Conservation (phyloP, 164 flowering plant species). For the Liquidambar formosana region DNA sequence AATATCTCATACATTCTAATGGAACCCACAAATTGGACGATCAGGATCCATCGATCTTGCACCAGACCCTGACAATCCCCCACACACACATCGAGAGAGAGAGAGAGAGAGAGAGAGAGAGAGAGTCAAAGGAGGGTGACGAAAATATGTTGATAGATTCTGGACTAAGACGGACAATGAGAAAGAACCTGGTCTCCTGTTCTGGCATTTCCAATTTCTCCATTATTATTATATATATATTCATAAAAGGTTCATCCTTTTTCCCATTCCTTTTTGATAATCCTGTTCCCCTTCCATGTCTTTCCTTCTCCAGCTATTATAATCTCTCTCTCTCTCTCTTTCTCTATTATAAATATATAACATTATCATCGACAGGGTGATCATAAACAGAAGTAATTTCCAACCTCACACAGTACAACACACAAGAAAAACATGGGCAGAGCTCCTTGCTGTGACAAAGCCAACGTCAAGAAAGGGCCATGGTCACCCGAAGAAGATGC, state of each 20-base stretch:
- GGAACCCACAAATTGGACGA: too few species aligned
- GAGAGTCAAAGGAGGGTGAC: conserved; percentile 14
- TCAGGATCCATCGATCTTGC: too few species aligned
- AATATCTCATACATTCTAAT: too few species aligned
- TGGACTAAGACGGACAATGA: conserved; percentile 43
- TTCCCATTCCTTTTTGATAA: conserved; percentile 7
- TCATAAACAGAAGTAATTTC: not conserved
- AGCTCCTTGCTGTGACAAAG: conserved; percentile 95
- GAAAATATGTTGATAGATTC: conserved; percentile 35
- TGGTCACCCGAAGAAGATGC: conserved; percentile 96
- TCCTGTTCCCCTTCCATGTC: conserved; percentile 26
- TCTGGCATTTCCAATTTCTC: conserved; percentile 30
- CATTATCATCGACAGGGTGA: not conserved
- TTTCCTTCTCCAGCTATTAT: conserved; percentile 50
- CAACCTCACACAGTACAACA: not conserved
- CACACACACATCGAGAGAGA: too few species aligned
- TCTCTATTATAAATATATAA: conserved; percentile 6
- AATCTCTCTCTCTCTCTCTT: conserved; percentile 20
- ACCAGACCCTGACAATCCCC: too few species aligned
- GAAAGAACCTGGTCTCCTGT: conserved; percentile 40
- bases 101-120: conserved; percentile 16
- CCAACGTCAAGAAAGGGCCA: conserved; percentile 87
- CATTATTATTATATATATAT: conserved; percentile 21
- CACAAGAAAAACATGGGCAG: conserved; percentile 62
- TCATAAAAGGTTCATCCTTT: conserved; percentile 28